Conservation (phyloP, 495 filamentous ascomycete genomes). For the Bombardia bombarda region DNA sequence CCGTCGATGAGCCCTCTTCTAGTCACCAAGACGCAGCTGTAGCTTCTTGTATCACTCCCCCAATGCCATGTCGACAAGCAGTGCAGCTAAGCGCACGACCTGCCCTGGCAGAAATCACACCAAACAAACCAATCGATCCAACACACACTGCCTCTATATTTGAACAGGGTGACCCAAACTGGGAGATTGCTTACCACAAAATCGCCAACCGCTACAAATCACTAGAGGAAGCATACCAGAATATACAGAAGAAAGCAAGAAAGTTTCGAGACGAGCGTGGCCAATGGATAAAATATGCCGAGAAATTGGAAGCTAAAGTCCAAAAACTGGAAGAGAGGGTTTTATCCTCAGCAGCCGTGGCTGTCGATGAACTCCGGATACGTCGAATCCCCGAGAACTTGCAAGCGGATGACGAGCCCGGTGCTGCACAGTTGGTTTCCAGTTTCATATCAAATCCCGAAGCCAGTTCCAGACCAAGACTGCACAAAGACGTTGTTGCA, state of each 20-base stretch:
- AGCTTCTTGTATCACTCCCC: neutral
- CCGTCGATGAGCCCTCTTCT: neutral
- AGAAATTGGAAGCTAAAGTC: constrained; percentile 14
- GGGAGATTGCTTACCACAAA: constrained; percentile 19
- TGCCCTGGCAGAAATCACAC: constrained; percentile 11
- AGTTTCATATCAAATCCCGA: constrained; percentile 12
- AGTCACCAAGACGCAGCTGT: neutral
- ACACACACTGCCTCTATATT: too few relatives aligned
- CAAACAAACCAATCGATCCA: too few relatives aligned
- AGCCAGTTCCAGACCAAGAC: neutral
- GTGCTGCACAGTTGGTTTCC: too few relatives aligned
- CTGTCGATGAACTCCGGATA: too few relatives aligned
- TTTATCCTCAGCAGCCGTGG: too few relatives aligned
- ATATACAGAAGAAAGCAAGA: constrained; percentile 1
- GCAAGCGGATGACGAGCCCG: too few relatives aligned
- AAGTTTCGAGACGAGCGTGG: constrained; percentile 8
- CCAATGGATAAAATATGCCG: constrained; percentile 22
- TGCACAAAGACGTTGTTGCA: neutral
- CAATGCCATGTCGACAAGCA: neutral
- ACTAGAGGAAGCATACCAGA: too few relatives aligned
- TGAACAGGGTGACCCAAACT: neutral
- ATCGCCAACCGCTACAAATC: too few relatives aligned
- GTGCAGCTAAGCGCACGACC: neutral
- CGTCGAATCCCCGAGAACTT: too few relatives aligned
- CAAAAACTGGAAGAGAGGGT: constrained; percentile 17